A percentile compares a stretch with the other conserved stretches of the same genome.
These are phyloP conservation scores for Inosperma sp. DNA, from an alignment of 768 basidiomycete species.

Conservation along the genomic window DNA sequence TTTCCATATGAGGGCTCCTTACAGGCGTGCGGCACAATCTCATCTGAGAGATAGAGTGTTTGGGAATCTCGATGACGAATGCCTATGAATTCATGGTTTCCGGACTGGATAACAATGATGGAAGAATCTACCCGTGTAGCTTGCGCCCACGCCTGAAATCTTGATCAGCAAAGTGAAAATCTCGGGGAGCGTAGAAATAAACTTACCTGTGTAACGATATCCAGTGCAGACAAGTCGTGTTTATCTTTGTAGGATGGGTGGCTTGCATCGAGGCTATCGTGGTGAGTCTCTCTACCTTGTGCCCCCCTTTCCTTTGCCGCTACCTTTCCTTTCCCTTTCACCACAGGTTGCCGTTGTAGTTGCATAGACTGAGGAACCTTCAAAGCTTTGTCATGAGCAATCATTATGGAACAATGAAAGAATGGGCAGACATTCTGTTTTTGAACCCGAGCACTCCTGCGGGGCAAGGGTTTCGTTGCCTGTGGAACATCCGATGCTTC, in stretches of 20 bases:
- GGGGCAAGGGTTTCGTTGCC: background rate
- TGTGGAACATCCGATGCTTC: background rate
- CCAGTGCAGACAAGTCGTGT: background rate
- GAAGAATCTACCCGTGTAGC: constrained; percentile 10
- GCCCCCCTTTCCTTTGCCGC: background rate
- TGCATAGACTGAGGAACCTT: background rate
- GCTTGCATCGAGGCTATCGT: background rate
- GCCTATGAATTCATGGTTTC: constrained; percentile 4
- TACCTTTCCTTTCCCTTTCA: background rate
- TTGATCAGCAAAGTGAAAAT: background rate
- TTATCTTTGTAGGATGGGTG: background rate
- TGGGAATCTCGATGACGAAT: background rate
- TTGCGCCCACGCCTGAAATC: constrained; percentile 8
- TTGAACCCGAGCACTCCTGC: background rate
- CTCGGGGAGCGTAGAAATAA: background rate
- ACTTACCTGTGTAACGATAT: constrained; percentile 7
- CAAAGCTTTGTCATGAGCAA: background rate
- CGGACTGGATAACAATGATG: constrained; percentile 1
- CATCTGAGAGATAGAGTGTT: background rate
- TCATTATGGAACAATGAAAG: background rate
- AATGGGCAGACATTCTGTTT: background rate
- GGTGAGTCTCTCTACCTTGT: background rate
- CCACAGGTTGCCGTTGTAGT: background rate
- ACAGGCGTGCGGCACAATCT: background rate
- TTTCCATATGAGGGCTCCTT: background rate